phyloP scores from a whole-genome alignment of 305 asterid species.

The Andrographis paniculata region DNA sequence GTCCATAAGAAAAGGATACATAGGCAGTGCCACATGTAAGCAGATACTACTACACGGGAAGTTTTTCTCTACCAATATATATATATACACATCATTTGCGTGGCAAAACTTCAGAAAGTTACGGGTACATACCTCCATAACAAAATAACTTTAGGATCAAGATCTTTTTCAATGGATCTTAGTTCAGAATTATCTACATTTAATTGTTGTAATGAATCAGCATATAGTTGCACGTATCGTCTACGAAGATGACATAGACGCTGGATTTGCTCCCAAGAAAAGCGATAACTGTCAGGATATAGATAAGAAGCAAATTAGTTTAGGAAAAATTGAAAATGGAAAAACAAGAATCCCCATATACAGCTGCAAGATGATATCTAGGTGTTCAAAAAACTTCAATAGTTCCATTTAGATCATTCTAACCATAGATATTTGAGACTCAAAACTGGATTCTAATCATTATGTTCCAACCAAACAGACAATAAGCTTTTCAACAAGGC shows the following conservation, averaged over 20 bases:
- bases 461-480: neutral
- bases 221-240: conserved; percentile 84
- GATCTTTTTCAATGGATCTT: conserved; percentile 80
- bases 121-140: conserved; percentile 74
- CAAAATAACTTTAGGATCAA: conserved; percentile 83
- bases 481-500: conserved; percentile 5
- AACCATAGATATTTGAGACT: no score
- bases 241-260: conserved; percentile 78
- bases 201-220: conserved; percentile 64
- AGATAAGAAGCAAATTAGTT: conserved; percentile 13
- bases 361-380: conserved; percentile 3
- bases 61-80: no score
- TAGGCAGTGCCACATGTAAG: no score
- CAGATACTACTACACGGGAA: no score
- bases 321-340: conserved; percentile 1
- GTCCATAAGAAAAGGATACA: neutral
- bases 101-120: conserved; percentile 12
- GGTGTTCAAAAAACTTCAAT: conserved; percentile 9
- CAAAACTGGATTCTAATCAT: no score
- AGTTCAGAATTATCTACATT: conserved; percentile 40
- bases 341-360: no score
- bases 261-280: conserved; percentile 91
- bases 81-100: no score
- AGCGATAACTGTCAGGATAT: conserved; percentile 55
- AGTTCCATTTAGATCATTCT: neutral